A percentile compares a stretch with the other conserved stretches of the same genome.
phyloP scores from a whole-genome alignment of 2,329 filamentous ascomycete genomes.

The Rasamsonia emersonii region DNA sequence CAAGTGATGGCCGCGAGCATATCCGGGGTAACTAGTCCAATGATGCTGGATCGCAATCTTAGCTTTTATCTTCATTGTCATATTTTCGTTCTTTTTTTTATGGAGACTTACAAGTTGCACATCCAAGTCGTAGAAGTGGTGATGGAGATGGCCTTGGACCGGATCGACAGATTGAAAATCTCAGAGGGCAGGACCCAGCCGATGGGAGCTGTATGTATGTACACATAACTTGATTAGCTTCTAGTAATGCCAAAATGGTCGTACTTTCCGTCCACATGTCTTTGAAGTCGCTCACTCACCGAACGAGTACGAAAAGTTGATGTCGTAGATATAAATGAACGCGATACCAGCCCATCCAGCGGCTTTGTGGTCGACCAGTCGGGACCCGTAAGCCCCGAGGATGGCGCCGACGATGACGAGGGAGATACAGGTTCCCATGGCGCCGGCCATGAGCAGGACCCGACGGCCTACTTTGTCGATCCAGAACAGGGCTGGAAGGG shows the following conservation, averaged over 20 bases:
- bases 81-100: not conserved
- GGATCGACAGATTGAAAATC: conserved; percentile 30
- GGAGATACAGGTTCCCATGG: conserved; percentile 26
- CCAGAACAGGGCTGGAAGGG: conserved; percentile 25
- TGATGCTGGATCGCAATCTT: conserved; percentile 19
- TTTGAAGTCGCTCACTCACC: conserved; percentile 12
- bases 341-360: conserved; percentile 31
- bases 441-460: conserved; percentile 26
- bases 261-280: too few relatives aligned
- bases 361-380: conserved; percentile 17
- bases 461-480: conserved; percentile 28
- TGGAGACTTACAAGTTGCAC: conserved; percentile 28
- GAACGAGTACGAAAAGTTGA: conserved; percentile 31
- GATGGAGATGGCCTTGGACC: conserved; percentile 30
- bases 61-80: too few relatives aligned
- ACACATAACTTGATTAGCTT: not conserved
- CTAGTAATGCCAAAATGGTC: not conserved
- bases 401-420: conserved; percentile 29
- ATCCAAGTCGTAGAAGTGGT: conserved; percentile 32
- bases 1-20: conserved; percentile 30
- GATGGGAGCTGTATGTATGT: conserved; percentile 20
- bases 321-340: conserved; percentile 31
- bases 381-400: conserved; percentile 23
- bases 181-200: conserved; percentile 33
- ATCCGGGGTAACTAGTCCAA: conserved; percentile 28